phyloP scores from a whole-genome alignment of 2,329 filamentous ascomycete species.

The Ceratocystiopsis minuta region DNA sequence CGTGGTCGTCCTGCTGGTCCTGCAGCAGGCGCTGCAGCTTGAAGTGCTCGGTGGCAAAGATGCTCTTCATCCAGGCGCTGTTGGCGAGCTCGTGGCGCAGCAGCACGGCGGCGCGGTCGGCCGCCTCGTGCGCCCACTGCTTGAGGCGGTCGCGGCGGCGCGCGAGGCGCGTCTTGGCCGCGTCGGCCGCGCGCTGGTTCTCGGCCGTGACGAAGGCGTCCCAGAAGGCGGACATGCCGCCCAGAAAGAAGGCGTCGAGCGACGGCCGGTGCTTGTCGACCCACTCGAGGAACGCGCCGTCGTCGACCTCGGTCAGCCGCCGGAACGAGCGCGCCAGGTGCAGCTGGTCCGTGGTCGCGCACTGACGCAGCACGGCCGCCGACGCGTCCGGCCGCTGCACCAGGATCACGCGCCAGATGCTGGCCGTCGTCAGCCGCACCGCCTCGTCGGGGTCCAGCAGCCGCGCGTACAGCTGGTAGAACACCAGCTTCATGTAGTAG shows the following conservation, averaged over 20 bases:
- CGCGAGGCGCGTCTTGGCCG: conserved; percentile 46
- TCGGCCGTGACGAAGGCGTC: conserved; percentile 71
- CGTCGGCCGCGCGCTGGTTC: conserved; percentile 64
- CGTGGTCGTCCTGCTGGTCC: conserved; percentile 80
- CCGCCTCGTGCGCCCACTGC: conserved; percentile 57
- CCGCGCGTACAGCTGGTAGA: conserved; percentile 84
- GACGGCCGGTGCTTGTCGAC: conserved; percentile 65
- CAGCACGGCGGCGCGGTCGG: conserved; percentile 51
- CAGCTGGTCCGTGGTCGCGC: conserved; percentile 48
- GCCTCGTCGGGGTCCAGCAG: conserved; percentile 51
- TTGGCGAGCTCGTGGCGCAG: conserved; percentile 75
- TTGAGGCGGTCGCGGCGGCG: conserved; percentile 71
- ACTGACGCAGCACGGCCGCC: conserved; percentile 52
- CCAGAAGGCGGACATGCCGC: conserved; percentile 66
- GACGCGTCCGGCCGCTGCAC: conserved; percentile 85
- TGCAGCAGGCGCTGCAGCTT: conserved; percentile 81
- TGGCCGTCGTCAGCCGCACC: conserved; percentile 60
- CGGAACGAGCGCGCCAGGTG: conserved; percentile 61
- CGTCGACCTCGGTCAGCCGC: conserved; percentile 72
- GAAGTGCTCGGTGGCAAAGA: conserved; percentile 77
- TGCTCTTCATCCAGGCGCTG: conserved; percentile 85
- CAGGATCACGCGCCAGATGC: conserved; percentile 78
- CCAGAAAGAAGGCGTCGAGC: conserved; percentile 68
- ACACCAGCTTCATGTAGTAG: conserved; percentile 70
- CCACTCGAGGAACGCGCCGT: conserved; percentile 75